These are phyloP conservation scores for Boehmeria nivea DNA, from an alignment of 306 rosid genomes.

Conservation along the genomic window DNA sequence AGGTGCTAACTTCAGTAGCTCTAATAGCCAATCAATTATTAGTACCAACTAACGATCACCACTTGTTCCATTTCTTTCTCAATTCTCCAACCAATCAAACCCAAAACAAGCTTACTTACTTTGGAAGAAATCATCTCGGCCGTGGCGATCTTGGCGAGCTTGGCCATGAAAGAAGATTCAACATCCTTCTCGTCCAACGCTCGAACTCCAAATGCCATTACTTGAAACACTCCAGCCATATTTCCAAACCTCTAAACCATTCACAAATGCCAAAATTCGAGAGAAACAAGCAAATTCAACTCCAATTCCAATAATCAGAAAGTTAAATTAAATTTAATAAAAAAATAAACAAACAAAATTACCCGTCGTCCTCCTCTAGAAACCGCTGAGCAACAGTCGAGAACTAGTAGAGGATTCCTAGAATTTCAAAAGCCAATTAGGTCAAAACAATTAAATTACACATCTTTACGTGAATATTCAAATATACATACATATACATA, in stretches of 20 bases:
- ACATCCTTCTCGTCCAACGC: slow-evolving; percentile 58
- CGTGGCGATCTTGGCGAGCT: slow-evolving; percentile 89
- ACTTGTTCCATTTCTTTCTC: too few relatives aligned
- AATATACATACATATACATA: neutral
- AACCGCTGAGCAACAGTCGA: slow-evolving; percentile 71
- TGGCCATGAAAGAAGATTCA: slow-evolving; percentile 68
- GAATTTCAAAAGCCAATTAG: slow-evolving; percentile 15
- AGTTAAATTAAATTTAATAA: neutral
- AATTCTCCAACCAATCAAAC: neutral
- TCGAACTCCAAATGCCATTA: slow-evolving; percentile 82
- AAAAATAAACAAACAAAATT: slow-evolving; percentile 12
- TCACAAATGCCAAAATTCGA: neutral
- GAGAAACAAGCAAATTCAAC: neutral
- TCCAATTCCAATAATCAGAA: slow-evolving; percentile 1
- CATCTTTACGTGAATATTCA: neutral
- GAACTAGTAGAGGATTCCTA: slow-evolving; percentile 78
- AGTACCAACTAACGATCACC: too few relatives aligned
- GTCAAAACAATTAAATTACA: slow-evolving; percentile 8
- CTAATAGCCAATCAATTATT: too few relatives aligned
- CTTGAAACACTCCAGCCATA: slow-evolving; percentile 93
- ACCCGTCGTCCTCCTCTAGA: slow-evolving; percentile 97
- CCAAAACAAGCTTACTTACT: slow-evolving; percentile 27
- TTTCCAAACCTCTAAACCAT: slow-evolving; percentile 76
- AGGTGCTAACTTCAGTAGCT: too few relatives aligned
- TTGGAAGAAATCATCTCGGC: slow-evolving; percentile 83